Evolutionary conservation across 352 stramenopile species (phyloP).

Genomic region (Globisporangium spinosum): DNA sequence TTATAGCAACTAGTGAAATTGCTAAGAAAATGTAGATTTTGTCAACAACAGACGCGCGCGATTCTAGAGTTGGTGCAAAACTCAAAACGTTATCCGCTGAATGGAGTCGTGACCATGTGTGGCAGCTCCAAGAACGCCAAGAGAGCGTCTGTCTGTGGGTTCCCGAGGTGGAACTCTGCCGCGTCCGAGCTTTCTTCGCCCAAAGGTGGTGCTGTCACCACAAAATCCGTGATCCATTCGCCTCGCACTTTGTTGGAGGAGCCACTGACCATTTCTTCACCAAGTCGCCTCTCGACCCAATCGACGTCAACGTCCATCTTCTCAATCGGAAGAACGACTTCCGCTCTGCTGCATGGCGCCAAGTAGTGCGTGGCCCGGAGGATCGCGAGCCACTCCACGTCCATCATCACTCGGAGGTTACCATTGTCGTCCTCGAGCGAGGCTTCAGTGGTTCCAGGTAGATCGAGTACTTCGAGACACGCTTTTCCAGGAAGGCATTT

Average conservation of each 20-base stretch:
- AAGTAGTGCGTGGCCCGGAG: constrained; percentile 70
- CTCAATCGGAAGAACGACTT: constrained; percentile 24
- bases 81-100: background rate
- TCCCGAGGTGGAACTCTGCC: constrained; percentile 34
- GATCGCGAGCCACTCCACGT: constrained; percentile 85
- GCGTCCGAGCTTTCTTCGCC: constrained; percentile 3
- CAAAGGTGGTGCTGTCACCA: constrained; percentile 21
- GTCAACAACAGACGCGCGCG: too few relatives aligned
- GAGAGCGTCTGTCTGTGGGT: constrained; percentile 87
- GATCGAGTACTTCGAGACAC: constrained; percentile 83
- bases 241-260: constrained; percentile 4
- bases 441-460: constrained; percentile 9
- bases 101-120: constrained; percentile 61
- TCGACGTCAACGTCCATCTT: constrained; percentile 39
- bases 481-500: constrained; percentile 88
- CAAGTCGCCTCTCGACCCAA: constrained; percentile 26
- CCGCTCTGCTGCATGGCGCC: constrained; percentile 22
- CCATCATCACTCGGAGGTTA: constrained; percentile 53
- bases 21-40: too few relatives aligned
- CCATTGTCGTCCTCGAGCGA: constrained; percentile 10
- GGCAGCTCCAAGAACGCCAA: constrained; percentile 62
- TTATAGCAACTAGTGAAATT: too few relatives aligned
- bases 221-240: constrained; percentile 30
- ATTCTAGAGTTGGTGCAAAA: background rate
- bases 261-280: constrained; percentile 1